These are phyloP conservation scores for Chaetomium olivaceum DNA, from an alignment of 2,329 filamentous ascomycete species.

Conservation along the genomic window DNA sequence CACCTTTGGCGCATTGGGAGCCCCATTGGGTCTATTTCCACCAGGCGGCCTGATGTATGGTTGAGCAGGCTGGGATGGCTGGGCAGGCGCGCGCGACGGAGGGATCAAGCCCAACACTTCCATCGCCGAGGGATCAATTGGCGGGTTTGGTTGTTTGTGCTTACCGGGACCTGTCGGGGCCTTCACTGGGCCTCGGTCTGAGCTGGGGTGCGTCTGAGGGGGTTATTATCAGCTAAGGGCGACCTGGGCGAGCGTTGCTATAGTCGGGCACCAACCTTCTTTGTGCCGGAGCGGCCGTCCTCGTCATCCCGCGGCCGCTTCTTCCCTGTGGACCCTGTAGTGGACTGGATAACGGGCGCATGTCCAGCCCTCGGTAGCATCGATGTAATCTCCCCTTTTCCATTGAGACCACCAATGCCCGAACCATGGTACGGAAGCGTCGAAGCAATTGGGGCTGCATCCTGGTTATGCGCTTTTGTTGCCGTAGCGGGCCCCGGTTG, in stretches of 20 bases:
- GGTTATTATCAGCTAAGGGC: background rate
- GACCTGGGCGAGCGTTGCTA: background rate
- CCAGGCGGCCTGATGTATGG: constrained; percentile 9
- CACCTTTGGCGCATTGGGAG: constrained; percentile 17
- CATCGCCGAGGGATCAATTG: constrained; percentile 54
- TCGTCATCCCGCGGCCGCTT: constrained; percentile 49
- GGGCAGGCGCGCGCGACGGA: constrained; percentile 36
- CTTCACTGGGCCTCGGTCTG: constrained; percentile 22
- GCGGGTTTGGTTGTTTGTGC: constrained; percentile 32
- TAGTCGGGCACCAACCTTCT: constrained; percentile 28
- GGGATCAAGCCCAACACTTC: constrained; percentile 52
- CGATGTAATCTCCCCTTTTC: constrained; percentile 34
- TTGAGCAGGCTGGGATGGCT: constrained; percentile 14
- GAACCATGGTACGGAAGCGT: constrained; percentile 25
- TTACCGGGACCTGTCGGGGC: constrained; percentile 22
- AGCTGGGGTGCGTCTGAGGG: constrained; percentile 20
- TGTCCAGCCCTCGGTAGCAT: constrained; percentile 25
- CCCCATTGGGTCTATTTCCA: constrained; percentile 13
- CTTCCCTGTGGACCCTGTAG: constrained; percentile 37
- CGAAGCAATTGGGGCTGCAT: constrained; percentile 11
- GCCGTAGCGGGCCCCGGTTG: constrained; percentile 14
- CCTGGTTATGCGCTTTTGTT: background rate
- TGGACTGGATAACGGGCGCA: constrained; percentile 45
- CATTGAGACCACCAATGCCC: constrained; percentile 36
- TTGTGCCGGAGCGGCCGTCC: constrained; percentile 21